A percentile compares a stretch with the other conserved stretches of the same genome.
Conservation (phyloP, 495 filamentous ascomycete genomes). For the Aspergillus cristatus region DNA sequence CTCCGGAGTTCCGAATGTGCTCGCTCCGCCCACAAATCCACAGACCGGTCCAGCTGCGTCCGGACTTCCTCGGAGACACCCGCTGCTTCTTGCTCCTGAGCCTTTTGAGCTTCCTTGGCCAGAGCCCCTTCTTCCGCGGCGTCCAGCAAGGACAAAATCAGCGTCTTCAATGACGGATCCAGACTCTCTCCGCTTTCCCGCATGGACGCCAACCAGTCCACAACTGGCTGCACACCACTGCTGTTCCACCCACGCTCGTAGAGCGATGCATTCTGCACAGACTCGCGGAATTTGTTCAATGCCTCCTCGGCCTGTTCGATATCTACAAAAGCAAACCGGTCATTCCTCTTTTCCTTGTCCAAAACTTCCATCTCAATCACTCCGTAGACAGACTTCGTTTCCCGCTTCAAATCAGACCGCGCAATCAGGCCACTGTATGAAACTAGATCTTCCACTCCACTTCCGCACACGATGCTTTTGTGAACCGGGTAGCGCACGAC, state of each 20-base stretch:
- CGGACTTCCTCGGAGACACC: constrained; percentile 34
- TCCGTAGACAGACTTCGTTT: constrained; percentile 40
- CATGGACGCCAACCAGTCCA: constrained; percentile 57
- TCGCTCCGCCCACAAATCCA: constrained; percentile 64
- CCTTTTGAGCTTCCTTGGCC: constrained; percentile 34
- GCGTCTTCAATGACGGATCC: constrained; percentile 51
- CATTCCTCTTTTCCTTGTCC: constrained; percentile 18
- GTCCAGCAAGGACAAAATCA: constrained; percentile 59
- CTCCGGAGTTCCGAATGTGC: constrained; percentile 77
- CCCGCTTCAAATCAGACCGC: constrained; percentile 23
- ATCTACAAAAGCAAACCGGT: constrained; percentile 42
- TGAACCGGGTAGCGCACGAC: constrained; percentile 78
- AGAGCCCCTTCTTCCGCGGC: constrained; percentile 46
- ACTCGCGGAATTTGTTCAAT: constrained; percentile 55
- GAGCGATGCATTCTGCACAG: constrained; percentile 53
- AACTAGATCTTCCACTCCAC: constrained; percentile 50
- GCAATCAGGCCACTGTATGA: constrained; percentile 39
- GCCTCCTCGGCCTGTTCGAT: constrained; percentile 46
- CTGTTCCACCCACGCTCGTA: constrained; percentile 68
- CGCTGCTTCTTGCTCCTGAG: constrained; percentile 23
- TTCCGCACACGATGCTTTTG: constrained; percentile 63
- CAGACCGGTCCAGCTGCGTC: constrained; percentile 41
- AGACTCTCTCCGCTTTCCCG: constrained; percentile 31
- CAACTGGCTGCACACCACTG: constrained; percentile 54
- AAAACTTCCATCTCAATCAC: constrained; percentile 43